Evolutionary conservation across 2,329 filamentous ascomycete species (phyloP), one percentile per base, ranked within the genome.

Genomic region (Hypoxylon sp.): DNA sequence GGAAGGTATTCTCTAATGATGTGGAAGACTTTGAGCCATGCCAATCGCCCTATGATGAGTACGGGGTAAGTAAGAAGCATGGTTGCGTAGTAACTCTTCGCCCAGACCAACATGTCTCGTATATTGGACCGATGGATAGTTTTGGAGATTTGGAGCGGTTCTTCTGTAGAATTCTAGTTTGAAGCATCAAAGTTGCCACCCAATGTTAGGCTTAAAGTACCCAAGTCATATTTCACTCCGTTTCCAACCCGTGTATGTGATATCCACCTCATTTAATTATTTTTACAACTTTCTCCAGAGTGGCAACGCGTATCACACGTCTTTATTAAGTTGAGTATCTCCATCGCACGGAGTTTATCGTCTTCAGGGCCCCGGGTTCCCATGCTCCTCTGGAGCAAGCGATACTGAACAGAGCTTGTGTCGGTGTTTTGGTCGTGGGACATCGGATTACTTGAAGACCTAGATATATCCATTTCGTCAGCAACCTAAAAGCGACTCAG

Each of bases 51-150:
- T 43, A 23, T 17, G 26, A 31, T 17, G 17, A 31, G 16, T 43
- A 43, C 11, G 38, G 38, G 16, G 38, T 43, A 4, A 27, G 32
- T 8, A 23, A 26, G 9, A 7, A 43, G 4, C 16, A 7, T 7
- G 38, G 38, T 2, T 43, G 38, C 27, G n/a, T 32, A 2, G 6
- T 43, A 13, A 9, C 32, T 31, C n/a, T 32, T 12, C 38, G 38
- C 20, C 38, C 38, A 7, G 38, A 43, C 38, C 38, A 31, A 13
- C 38, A 43, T n/a, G 38, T 43, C 7, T 31, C 38, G 15, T 43
- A 31, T 17, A 32, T 43, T 5, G 38, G 27, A 15, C 12, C 38
- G 11, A 13, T 43, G 17, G 38, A 31, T 7, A 17, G 15, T 8
- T 32, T 43, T 9, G 27, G n/a, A n/a, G 17, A 31, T 11, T 4